These are phyloP conservation scores for Beauveria sp. DNA, from an alignment of 2,329 filamentous ascomycete genomes.

Conservation along the genomic window DNA sequence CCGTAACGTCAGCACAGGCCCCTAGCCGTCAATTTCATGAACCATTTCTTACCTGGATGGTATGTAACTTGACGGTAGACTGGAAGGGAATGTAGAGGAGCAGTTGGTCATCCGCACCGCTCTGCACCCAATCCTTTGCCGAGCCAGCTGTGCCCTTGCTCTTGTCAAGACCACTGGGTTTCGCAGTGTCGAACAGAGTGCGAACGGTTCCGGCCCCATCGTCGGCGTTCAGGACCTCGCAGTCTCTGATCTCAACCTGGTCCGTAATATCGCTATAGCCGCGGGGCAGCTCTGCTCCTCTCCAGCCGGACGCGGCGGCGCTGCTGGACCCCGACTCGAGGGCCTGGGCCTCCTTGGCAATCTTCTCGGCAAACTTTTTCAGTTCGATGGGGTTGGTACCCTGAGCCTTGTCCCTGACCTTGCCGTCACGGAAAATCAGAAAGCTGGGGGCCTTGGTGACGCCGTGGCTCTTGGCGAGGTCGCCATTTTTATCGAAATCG, in stretches of 20 bases:
- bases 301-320: slow-evolving; percentile 47
- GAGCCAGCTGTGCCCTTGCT: slow-evolving; percentile 40
- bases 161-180: slow-evolving; percentile 57
- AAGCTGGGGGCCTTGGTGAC: slow-evolving; percentile 84
- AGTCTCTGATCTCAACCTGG: slow-evolving; percentile 67
- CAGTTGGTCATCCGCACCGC: slow-evolving; percentile 93
- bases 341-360: slow-evolving; percentile 58
- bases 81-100: slow-evolving; percentile 91
- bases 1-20: slow-evolving; percentile 9
- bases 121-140: slow-evolving; percentile 80
- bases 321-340: slow-evolving; percentile 37
- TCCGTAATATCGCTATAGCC: slow-evolving; percentile 80
- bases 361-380: slow-evolving; percentile 60
- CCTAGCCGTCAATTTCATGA: background rate
- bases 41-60: slow-evolving; percentile 48
- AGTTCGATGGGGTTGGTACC: slow-evolving; percentile 69
- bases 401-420: slow-evolving; percentile 58
- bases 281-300: slow-evolving; percentile 65
- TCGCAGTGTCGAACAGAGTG: slow-evolving; percentile 61
- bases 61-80: slow-evolving; percentile 81
- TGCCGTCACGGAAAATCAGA: slow-evolving; percentile 71
- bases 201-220: slow-evolving; percentile 65
- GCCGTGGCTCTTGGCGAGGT: slow-evolving; percentile 65
- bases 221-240: slow-evolving; percentile 85
- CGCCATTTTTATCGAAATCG: slow-evolving; percentile 69